These are phyloP conservation scores for Paecilomyces dactylethromorphus DNA, from an alignment of 2,329 filamentous ascomycete species.

Conservation along the genomic window DNA sequence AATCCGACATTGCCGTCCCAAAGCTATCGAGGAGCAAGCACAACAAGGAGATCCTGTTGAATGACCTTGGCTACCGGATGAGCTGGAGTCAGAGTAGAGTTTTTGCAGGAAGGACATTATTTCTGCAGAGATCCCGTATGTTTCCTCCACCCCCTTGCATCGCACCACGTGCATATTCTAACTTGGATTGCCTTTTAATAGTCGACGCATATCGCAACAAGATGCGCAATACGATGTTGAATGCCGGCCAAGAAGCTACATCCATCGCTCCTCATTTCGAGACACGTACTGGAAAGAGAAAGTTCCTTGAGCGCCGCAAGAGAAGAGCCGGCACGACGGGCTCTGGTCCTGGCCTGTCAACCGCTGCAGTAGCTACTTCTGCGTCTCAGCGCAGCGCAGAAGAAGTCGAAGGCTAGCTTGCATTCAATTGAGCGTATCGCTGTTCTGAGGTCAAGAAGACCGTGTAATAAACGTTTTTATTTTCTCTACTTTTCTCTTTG, in stretches of 20 bases:
- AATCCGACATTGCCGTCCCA: constrained; percentile 69
- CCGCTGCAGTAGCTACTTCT: constrained; percentile 15
- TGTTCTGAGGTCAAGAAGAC: neutral
- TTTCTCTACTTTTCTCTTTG: neutral
- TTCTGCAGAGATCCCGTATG: constrained; percentile 86
- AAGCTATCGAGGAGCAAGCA: constrained; percentile 63
- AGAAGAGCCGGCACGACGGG: constrained; percentile 4
- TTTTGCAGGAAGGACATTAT: constrained; percentile 78
- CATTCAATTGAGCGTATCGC: neutral
- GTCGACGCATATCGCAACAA: constrained; percentile 94
- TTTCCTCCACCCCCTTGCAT: constrained; percentile 21
- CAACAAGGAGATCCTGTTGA: constrained; percentile 79
- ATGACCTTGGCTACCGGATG: constrained; percentile 91
- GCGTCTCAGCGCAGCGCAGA: constrained; percentile 28
- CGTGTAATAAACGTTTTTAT: neutral
- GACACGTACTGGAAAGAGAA: constrained; percentile 76
- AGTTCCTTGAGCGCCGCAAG: constrained; percentile 52
- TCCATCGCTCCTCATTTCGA: constrained; percentile 79
- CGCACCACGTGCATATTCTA: constrained; percentile 6
- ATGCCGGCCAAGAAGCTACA: constrained; percentile 66
- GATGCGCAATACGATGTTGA: constrained; percentile 75
- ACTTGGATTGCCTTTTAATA: constrained; percentile 29
- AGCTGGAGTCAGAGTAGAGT: constrained; percentile 93
- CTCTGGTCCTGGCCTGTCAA: constrained; percentile 8
- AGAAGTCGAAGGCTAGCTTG: constrained; percentile 26